A percentile compares a stretch with the other conserved stretches of the same genome.
Evolutionary conservation across 441 rosid genomes (phyloP).

Genomic region (Brassica balearica): DNA sequence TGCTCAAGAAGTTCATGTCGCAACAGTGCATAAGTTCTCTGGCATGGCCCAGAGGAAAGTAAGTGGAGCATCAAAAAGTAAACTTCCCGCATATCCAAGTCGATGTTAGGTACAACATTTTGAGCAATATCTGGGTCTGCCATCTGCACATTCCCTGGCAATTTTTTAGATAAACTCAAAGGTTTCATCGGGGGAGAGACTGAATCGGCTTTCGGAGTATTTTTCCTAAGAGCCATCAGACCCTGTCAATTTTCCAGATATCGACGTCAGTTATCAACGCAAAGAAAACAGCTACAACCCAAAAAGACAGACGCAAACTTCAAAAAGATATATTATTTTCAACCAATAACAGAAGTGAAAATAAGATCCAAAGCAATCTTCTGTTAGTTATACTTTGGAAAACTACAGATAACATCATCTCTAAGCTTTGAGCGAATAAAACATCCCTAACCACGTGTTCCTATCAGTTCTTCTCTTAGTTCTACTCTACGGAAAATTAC

Average conservation of each 20-base stretch:
- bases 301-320: conserved; percentile 13
- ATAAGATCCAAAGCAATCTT: not conserved
- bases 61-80: conserved; percentile 96
- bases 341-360: conserved; percentile 15
- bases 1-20: conserved; percentile 92
- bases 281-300: conserved; percentile 20
- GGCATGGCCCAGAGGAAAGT: conserved; percentile 93
- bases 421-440: not conserved
- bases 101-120: conserved; percentile 55
- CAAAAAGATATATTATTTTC: conserved; percentile 4
- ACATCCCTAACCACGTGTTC: not conserved
- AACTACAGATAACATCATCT: conserved; percentile 5
- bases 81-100: conserved; percentile 87
- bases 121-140: conserved; percentile 51
- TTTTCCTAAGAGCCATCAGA: conserved; percentile 79
- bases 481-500: not conserved
- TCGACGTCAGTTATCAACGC: conserved; percentile 2
- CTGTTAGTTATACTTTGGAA: not conserved
- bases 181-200: conserved; percentile 68
- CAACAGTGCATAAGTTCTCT: conserved; percentile 69
- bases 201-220: conserved; percentile 57
- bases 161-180: conserved; percentile 61
- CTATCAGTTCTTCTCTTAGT: not conserved
- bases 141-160: conserved; percentile 57
- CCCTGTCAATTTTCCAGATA: conserved; percentile 47